Base-by-base conservation (phyloP, 495 filamentous ascomycete genomes). In the Penicillium silybi region DNA sequence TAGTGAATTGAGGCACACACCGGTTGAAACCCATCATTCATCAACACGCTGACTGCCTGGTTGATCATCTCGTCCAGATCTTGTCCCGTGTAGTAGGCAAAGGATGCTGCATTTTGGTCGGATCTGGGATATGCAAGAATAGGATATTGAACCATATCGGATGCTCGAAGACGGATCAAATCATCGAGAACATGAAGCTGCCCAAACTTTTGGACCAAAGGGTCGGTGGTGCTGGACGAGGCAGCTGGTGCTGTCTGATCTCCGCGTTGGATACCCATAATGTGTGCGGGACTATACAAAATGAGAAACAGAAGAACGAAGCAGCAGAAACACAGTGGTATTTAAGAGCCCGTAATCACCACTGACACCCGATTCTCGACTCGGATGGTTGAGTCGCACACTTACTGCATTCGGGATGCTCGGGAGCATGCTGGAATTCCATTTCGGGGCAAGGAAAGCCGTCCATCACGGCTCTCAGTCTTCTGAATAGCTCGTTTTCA, bases 51-150 rank as follows among this genome's bases (percentile, higher is more conserved):
- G 11, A 63, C 67, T 9, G 74, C 66, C 19, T 76, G 68, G 50
- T 83, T 76, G 39, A 82, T 70, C 68, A 82, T 76, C 16, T 66
- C 69, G 53, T 83, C 72, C 46, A 84, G 66, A 19, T 81, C 68
- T 41, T 63, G 69, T 1, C 78, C 80, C 4, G 72, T 81, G 53
- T 80, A 80, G 46, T 69, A 68, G 18, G 76, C 76, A 59, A 79
- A 83, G 15, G 73, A 69, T 11, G 66, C 59, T 10, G 52, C 52
- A 45, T 61, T 66, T 40, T 63, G 53, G 15, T 71, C 60, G 4
- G 67, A 60, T 20, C 54, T 66, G 1, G 79, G 79, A 61, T 80
- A 83, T 22, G 73, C 78, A 9, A 81, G 67, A 26, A 83, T 73
- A 8, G 79, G 76, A 42, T 64, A 52, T 51, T 81, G 80, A 39